Evolutionary conservation across 2,329 filamentous ascomycete genomes (phyloP).

Genomic region (Akanthomyces dipterigenus): DNA sequence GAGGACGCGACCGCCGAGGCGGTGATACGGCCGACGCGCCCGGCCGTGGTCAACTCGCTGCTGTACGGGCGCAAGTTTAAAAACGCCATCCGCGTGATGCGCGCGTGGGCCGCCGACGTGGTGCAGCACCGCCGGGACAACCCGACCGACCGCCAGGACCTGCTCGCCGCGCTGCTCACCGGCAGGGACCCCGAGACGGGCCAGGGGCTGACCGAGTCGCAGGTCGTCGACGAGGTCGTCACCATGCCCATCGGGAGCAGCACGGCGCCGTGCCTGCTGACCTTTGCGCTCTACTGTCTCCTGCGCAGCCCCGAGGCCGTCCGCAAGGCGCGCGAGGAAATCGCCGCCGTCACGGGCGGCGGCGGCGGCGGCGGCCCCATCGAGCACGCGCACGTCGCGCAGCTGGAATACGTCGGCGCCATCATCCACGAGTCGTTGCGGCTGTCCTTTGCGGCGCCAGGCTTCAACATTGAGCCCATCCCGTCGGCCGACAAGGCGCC

Average conservation of each 20-base stretch:
- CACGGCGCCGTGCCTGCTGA: conserved; percentile 41
- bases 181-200: conserved; percentile 56
- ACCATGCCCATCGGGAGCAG: conserved; percentile 56
- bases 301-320: conserved; percentile 43
- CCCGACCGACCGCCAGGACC: conserved; percentile 49
- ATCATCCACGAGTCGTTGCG: conserved; percentile 49
- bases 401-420: conserved; percentile 47
- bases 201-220: conserved; percentile 47
- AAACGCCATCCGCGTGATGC: conserved; percentile 45
- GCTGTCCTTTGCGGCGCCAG: conserved; percentile 46
- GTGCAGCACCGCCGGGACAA: conserved; percentile 48
- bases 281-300: conserved; percentile 42
- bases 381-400: conserved; percentile 39
- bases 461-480: conserved; percentile 47
- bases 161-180: conserved; percentile 54
- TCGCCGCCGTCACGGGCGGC: conserved; percentile 44
- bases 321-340: conserved; percentile 43
- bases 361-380: conserved; percentile 38
- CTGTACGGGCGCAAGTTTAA: conserved; percentile 47
- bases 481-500: conserved; percentile 34
- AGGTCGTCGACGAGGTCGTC: conserved; percentile 62
- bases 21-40: conserved; percentile 47
- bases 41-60: conserved; percentile 45
- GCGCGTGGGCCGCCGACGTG: conserved; percentile 48
- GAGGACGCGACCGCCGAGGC: conserved; percentile 49